A percentile compares a stretch with the other conserved stretches of the same genome.
Conservation (phyloP, 2,329 filamentous ascomycete species). For the Trichoderma pleuroti region DNA sequence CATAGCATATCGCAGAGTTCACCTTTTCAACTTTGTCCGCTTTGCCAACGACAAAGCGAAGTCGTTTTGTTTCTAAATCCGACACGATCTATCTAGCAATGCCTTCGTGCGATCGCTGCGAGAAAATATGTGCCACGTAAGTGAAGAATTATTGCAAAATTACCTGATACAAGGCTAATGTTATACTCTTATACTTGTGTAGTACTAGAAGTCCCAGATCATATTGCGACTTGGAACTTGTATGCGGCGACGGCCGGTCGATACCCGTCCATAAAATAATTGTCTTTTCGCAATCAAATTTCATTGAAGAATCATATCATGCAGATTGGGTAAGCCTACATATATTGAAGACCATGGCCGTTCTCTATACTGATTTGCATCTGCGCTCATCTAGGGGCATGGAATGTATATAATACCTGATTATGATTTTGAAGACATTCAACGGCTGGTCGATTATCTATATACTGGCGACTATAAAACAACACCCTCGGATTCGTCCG, state of each 20-base stretch:
- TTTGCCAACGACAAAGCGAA: background rate
- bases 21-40: background rate
- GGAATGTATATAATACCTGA: background rate
- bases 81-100: background rate
- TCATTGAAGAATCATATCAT: background rate
- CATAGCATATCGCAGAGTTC: background rate
- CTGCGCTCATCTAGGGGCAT: background rate
- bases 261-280: background rate
- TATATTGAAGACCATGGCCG: background rate
- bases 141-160: background rate
- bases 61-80: background rate
- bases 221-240: background rate
- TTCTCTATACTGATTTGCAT: background rate
- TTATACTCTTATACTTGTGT: fast-evolving
- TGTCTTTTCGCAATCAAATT: background rate
- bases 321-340: background rate
- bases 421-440: background rate
- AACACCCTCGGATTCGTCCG: fast-evolving
- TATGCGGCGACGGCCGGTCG: background rate
- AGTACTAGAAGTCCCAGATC: background rate
- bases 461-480: background rate
- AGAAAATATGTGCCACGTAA: background rate
- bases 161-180: background rate
- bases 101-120: background rate
- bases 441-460: background rate